Conservation (phyloP, 257 asterid genomes). For the Echium plantagineum region DNA sequence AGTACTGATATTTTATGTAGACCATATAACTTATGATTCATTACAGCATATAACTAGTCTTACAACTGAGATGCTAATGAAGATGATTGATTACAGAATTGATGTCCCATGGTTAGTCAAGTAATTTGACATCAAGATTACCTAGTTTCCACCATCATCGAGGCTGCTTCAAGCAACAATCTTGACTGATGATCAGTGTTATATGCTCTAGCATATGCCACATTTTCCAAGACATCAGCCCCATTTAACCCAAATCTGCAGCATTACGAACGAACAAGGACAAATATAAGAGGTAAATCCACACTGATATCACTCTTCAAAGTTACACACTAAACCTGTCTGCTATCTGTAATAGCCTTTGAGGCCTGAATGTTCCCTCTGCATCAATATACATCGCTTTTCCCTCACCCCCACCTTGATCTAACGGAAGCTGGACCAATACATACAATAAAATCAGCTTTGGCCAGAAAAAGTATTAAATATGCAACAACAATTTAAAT, state of each 20-base stretch:
- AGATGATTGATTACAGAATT: too few relatives aligned
- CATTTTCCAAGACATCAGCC: slow-evolving; percentile 91
- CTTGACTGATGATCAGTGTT: slow-evolving; percentile 97
- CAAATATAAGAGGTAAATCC: slow-evolving; percentile 4
- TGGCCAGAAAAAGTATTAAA: neutral
- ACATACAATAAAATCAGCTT: neutral
- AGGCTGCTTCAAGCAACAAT: slow-evolving; percentile 94
- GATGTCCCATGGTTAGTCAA: neutral
- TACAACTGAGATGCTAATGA: neutral
- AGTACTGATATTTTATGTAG: neutral
- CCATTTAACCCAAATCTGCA: slow-evolving; percentile 87
- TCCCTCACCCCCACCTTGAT: slow-evolving; percentile 97
- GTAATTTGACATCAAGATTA: slow-evolving; percentile 11
- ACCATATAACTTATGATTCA: neutral
- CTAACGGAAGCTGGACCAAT: slow-evolving; percentile 67
- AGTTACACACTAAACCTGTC: slow-evolving; percentile 48
- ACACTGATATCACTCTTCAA: slow-evolving; percentile 5
- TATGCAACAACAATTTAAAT: neutral
- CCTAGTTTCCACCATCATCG: slow-evolving; percentile 98
- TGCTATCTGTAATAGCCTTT: slow-evolving; percentile 88
- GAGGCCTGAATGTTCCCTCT: slow-evolving; percentile 97
- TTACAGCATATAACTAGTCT: neutral
- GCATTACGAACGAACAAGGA: slow-evolving; percentile 4
- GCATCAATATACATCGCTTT: slow-evolving; percentile 98
- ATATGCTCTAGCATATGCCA: slow-evolving; percentile 96